phyloP scores from a whole-genome alignment of 176 grass and related monocot genomes.

The Saccharum officinarum region DNA sequence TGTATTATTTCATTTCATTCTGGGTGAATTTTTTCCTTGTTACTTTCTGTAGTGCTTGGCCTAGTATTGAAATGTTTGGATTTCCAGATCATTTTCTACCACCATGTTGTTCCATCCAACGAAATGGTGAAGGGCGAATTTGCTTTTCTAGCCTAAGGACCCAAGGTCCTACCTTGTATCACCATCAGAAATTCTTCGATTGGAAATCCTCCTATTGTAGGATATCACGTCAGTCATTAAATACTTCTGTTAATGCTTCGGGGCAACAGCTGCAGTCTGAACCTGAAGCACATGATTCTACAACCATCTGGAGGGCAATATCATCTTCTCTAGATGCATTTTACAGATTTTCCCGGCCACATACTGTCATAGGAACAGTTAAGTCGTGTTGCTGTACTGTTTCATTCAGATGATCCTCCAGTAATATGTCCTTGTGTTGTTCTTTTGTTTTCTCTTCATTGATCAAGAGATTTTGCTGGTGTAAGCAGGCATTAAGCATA shows the following conservation, averaged over 20 bases:
- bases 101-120: slow-evolving; percentile 30
- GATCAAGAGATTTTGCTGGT: slow-evolving; percentile 34
- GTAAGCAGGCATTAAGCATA: slow-evolving; percentile 90
- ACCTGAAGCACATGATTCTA: slow-evolving; percentile 53
- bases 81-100: slow-evolving; percentile 49
- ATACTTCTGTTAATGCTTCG: slow-evolving; percentile 48
- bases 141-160: slow-evolving; percentile 37
- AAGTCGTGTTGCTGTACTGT: slow-evolving; percentile 35
- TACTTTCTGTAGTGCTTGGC: not conserved
- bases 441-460: not conserved
- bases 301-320: slow-evolving; percentile 57
- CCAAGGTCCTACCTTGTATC: slow-evolving; percentile 1
- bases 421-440: not conserved
- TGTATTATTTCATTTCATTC: not conserved
- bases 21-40: not conserved
- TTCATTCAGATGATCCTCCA: slow-evolving; percentile 20
- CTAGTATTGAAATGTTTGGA: slow-evolving; percentile 14
- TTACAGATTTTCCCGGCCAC: slow-evolving; percentile 96
- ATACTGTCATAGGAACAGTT: slow-evolving; percentile 99
- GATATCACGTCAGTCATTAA: slow-evolving; percentile 34
- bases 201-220: slow-evolving; percentile 38
- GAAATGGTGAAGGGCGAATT: slow-evolving; percentile 17
- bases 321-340: slow-evolving; percentile 78
- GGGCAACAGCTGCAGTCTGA: slow-evolving; percentile 56
- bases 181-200: slow-evolving; percentile 27